Evolutionary conservation across 345 rosid species (phyloP), one percentile per base, ranked within the genome.

Genomic region (Orychophragmus violaceus): DNA sequence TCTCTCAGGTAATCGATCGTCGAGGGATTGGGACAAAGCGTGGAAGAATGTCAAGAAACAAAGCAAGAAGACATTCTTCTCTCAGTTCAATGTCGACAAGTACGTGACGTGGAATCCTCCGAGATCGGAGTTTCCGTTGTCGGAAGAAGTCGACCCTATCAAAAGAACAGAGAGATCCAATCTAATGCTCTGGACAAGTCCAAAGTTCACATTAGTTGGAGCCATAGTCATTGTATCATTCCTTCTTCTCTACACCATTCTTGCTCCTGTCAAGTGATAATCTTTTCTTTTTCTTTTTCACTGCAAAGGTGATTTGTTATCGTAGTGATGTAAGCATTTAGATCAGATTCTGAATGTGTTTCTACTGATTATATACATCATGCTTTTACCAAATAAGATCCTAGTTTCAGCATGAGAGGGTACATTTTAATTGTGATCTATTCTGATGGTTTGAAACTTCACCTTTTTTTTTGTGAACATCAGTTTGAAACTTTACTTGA

Each of bases 121-220:
- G 64, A 83, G 74, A 58, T 88, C 97, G 21, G 74, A 87, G 62
- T 90, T 80, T 77, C 96, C 97, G 0, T 76, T 82, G 33, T 93
- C 97, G 9, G 98, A 93, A 73, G 97, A 89, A 71, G 85, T 87
- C 0, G 98, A 93, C 82, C 98, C 98, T 11, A 93, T 93, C 30
- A 93, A 86, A 68, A 87, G 88, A 77, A 74, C 91, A 17, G 97
- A 90, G 84, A 85, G 85, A 62, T 82, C 97, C 0, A 87, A 90
- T 77, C 86, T 93, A n/a, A 80, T 29, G 85, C 60, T 82, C 13
- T 93, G 98, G 98, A 93, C 94, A 21, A 82, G 97, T 79, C 86
- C 96, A 3, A 42, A 54, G 74, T 93, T 93, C 62, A 87, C 94
- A 55, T 74, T 93, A 11, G 77, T 63, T 2, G 93, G 81, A 19